Conservation (phyloP, 202 grass and related monocot species). For the Setaria viridis region DNA sequence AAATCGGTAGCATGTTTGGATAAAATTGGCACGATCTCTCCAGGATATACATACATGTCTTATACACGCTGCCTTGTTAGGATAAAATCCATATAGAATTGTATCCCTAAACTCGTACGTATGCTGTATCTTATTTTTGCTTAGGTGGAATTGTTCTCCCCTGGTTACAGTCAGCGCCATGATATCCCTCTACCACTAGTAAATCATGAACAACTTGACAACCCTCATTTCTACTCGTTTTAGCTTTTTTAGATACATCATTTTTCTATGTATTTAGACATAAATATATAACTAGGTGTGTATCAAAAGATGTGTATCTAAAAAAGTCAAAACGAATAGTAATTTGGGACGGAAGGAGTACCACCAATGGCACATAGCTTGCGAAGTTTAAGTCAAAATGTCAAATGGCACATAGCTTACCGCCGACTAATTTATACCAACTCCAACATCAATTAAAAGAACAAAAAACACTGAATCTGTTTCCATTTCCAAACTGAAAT, state of each 20-base stretch:
- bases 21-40: neutral
- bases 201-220: neutral
- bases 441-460: neutral
- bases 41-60: neutral
- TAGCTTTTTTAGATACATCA: too few species aligned
- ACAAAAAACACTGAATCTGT: neutral
- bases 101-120: neutral
- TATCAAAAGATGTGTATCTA: too few species aligned
- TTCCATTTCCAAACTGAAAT: too few species aligned
- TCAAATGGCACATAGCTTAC: neutral
- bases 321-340: too few species aligned
- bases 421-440: neutral
- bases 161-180: neutral
- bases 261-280: too few species aligned
- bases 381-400: neutral
- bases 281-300: too few species aligned
- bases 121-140: neutral
- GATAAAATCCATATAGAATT: neutral
- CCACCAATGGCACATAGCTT: neutral
- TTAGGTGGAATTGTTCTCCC: neutral
- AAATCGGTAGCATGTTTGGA: conserved; percentile 19
- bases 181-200: neutral
- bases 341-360: neutral
- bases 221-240: too few species aligned
- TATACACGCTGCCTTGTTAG: neutral